Percentiles rank a stretch among this genome's conserved stretches.
Conservation (phyloP, 2,329 filamentous ascomycete genomes). For the Aspergillus alliaceus region DNA sequence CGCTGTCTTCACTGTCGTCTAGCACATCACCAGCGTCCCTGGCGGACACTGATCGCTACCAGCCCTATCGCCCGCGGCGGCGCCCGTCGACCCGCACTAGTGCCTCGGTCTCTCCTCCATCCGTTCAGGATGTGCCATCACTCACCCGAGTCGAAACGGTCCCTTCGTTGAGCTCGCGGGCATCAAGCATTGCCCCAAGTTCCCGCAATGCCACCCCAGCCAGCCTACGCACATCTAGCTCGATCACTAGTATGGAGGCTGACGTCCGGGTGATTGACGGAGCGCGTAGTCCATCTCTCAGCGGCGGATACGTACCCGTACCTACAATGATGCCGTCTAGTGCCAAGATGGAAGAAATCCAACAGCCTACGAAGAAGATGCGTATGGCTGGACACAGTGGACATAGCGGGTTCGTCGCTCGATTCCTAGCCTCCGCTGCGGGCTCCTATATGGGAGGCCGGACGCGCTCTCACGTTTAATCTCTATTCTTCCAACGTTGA, state of each 20-base stretch:
- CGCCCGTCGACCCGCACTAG: conserved; percentile 33
- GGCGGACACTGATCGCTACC: conserved; percentile 37
- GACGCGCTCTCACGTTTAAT: conserved; percentile 30
- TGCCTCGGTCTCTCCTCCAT: conserved; percentile 45
- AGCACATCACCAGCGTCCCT: conserved; percentile 25
- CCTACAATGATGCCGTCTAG: conserved; percentile 25
- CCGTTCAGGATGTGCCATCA: conserved; percentile 43
- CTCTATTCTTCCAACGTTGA: neutral
- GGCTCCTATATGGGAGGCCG: conserved; percentile 43
- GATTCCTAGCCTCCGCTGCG: conserved; percentile 45
- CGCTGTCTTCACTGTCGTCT: conserved; percentile 20
- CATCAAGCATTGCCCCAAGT: conserved; percentile 45
- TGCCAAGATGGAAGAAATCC: conserved; percentile 36
- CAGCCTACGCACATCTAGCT: conserved; percentile 41
- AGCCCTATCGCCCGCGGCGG: conserved; percentile 33
- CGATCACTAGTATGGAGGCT: conserved; percentile 34
- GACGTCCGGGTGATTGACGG: conserved; percentile 35
- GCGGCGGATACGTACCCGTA: conserved; percentile 35
- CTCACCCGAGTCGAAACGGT: conserved; percentile 43
- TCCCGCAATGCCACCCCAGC: conserved; percentile 43
- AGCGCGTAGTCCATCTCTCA: conserved; percentile 34
- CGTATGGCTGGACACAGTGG: conserved; percentile 32
- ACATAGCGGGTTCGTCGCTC: conserved; percentile 41
- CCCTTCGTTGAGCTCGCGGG: conserved; percentile 43
- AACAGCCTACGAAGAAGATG: conserved; percentile 45